Base-by-base conservation (phyloP, 352 stramenopile species). In the Blastocystis sp. region DNA sequence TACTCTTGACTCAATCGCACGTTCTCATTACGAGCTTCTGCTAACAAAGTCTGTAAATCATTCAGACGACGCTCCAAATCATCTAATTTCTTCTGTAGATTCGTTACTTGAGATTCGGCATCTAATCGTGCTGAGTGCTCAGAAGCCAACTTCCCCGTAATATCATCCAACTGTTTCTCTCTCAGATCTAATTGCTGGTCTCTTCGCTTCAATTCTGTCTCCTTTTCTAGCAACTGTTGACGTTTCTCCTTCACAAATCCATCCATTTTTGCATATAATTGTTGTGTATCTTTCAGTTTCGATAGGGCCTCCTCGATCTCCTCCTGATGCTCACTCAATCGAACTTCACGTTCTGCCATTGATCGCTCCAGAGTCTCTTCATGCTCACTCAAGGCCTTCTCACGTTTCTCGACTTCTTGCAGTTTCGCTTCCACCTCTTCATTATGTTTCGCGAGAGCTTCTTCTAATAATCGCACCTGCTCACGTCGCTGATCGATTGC, bases 201-300 rank as follows among this genome's bases (percentile, higher is more conserved):
- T 40, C 42, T 22, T 17, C 48, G 40, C n/a, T 40, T 24, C 70
- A 81, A 35, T n/a, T 19, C 44, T 19, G 70, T n/a, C 53, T 81
- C 70, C 22, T 60, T 59, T 33, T 35, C 37, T 6, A 81, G 53
- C 17, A 81, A 22, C 0, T 27, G 24, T 40, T 81, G 37, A 2
- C 70, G 44, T 27, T 81, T 81, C 70, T 81, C 70, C 70, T 81
- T 81, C 70, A 81, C 70, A 40, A 81, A 81, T 54, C 48, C 48
- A 30, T 81, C 70, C 70, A 81, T 81, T 17, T 62, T 81, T 40
- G 70, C 30, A 40, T 81, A 81, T n/a, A 81, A 35, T 40, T 60
- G 44, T 54, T 81, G 70, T 40, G 70, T 81, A 17, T 81, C 70
- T 9, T 81, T 59, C 70, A 81, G 44, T 11, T 81, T 59, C n/a